Evolutionary conservation across 805 yeast species (phyloP), one percentile per base, ranked within the genome.

Genomic region (Wickerhamiella shivajii): DNA sequence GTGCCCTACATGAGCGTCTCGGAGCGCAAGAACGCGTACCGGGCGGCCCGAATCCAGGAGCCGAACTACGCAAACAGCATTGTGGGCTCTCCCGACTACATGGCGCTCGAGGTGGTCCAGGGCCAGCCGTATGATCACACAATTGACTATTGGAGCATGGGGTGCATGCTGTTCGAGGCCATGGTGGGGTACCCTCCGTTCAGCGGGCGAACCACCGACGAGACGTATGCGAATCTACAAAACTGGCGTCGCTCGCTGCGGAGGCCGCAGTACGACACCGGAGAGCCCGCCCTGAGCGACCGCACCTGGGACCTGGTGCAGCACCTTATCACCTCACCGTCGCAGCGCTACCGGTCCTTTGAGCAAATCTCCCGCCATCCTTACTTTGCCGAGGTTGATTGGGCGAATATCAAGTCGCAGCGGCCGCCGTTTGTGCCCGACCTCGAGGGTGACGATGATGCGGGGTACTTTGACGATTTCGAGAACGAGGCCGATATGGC

Each of bases 81-180:
- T 45, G 99, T 90, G 11, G 99, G 99, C 1, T 79, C 93, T 4
- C 99, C 99, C 1, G 99, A 90, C 56, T 90, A 90, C 53, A 90
- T 90, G 99, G 98, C 99, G 1, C 64, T 90, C 32, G 99, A 90
- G 56, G 97, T 90, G 9, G 68, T 90, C 34, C 93, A 83, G 56
- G 98, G 98, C 6, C 78, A 77, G 50, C 73, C 75, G 38, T 90
- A 90, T 55, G 95, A 90, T 52, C 85, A 77, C 53, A 87, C 98
- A 11, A 93, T 92, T 38, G 99, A 90, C 61, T 90, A 90, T 55
- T 90, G 99, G 99, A 85, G 97, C 0, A 63, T 90, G 38, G 99
- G 98, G 4, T 90, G 98, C 58, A 90, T 90, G 76, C 63, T 90
- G 24, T 90, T 87, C 53, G 99, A 90, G 59, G 80, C 95, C 29